Evolutionary conservation across 345 rosid species (phyloP), one percentile per base, ranked within the genome.

Genomic region (Eucalyptus decipiens): DNA sequence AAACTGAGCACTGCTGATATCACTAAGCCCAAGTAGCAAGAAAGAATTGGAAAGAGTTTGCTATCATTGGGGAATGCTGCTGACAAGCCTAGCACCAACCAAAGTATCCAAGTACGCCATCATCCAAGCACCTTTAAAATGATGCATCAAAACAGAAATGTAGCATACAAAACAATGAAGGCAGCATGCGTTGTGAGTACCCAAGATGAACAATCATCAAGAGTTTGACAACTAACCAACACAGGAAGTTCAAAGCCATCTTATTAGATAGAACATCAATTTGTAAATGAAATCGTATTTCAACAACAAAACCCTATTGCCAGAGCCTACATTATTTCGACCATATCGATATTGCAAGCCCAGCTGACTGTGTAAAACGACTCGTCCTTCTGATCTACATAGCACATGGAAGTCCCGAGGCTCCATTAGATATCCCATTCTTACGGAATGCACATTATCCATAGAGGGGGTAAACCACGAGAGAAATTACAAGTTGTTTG

Each of bases 361-460:
- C 97, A 98, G 88, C 96, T 98, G 80, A 95, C 94, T 12, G 96
- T 94, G 92, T 98, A 96, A 92, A 98, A 98, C 4, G 97, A 96
- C 93, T 98, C 99, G 12, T 97, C 98, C 95, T 97, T 98, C 99
- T 98, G 96, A 93, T 92, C 95, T 93, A 96, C 91, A 93, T 62
- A 91, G 89, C 91, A 95, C 88, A 92, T 89, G 90, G 90, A 96
- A 91, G 92, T 87, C 87, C 92, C 91, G 88, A 91, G 48, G 11
- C 43, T 81, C 88, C 86, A 67, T 91, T 89, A 91, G 49, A 32
- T 43, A 30, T 30, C 65, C 19, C 23, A 51, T 51, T 86, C 67
- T 51, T 47, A 50, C 5, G 87, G 43, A 34, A 37, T 32, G 52
- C 65, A 34, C 30, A 86, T 43, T 51, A 17, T 34, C 65, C 26